Conservation (phyloP, 148 eudicot species). For the Diospyros lotus region DNA sequence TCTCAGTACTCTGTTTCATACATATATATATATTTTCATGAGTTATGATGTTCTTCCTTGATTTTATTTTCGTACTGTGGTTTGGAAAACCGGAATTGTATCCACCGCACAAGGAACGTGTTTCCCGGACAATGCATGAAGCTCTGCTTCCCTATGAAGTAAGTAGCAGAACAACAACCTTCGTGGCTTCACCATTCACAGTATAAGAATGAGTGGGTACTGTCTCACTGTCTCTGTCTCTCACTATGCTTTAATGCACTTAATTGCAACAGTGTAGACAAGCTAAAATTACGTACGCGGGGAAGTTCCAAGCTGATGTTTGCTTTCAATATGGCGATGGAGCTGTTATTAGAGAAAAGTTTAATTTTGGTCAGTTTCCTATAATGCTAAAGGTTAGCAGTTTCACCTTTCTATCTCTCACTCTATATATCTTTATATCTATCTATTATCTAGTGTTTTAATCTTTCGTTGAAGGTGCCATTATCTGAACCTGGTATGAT, state of each 20-base stretch:
- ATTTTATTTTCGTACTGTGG: constrained; percentile 50
- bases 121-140: constrained; percentile 16
- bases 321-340: constrained; percentile 62
- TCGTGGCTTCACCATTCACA: background rate
- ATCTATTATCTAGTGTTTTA: background rate
- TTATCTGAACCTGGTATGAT: background rate
- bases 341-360: constrained; percentile 36
- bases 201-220: background rate
- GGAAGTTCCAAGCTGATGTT: constrained; percentile 52
- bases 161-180: background rate
- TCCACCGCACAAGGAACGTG: constrained; percentile 55
- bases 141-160: constrained; percentile 71
- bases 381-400: constrained; percentile 75
- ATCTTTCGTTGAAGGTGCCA: background rate
- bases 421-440: no score
- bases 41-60: constrained; percentile 41
- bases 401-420: no score
- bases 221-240: background rate
- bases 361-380: constrained; percentile 71
- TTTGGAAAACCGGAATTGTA: constrained; percentile 45
- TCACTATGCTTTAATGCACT: background rate
- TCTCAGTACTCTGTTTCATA: background rate
- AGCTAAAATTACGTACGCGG: constrained; percentile 69
- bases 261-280: constrained; percentile 79
- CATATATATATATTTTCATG: no score